Percentiles rank a stretch among this genome's conserved stretches.
phyloP scores from a whole-genome alignment of 768 basidiomycete species.

The Boletus coccyginus region DNA sequence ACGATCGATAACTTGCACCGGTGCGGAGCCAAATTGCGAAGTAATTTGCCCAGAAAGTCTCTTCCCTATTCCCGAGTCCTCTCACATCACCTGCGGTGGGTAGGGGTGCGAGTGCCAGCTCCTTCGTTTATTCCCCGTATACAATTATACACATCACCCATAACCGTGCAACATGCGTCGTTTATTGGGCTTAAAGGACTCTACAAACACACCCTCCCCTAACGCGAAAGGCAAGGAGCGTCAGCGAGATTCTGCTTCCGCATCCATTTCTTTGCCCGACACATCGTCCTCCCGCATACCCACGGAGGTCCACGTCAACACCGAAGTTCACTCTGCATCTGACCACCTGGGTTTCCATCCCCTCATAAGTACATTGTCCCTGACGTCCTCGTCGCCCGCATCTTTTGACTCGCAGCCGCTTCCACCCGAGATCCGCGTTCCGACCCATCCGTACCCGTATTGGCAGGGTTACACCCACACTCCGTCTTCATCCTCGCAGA shows the following conservation, averaged over 20 bases:
- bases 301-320: constrained; percentile 29
- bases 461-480: constrained; percentile 33
- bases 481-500: constrained; percentile 27
- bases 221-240: constrained; percentile 27
- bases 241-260: constrained; percentile 10
- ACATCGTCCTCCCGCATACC: neutral
- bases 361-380: constrained; percentile 18
- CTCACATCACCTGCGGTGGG: constrained; percentile 19
- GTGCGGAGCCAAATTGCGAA: neutral
- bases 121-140: constrained; percentile 16
- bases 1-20: constrained; percentile 8
- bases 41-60: constrained; percentile 8
- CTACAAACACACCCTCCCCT: constrained; percentile 7
- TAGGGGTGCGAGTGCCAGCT: constrained; percentile 1
- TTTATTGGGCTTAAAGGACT: constrained; percentile 28
- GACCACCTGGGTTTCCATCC: constrained; percentile 17
- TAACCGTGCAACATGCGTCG: constrained; percentile 29
- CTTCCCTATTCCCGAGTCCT: constrained; percentile 8
- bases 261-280: constrained; percentile 5
- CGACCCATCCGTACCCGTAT: constrained; percentile 33
- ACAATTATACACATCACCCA: constrained; percentile 9
- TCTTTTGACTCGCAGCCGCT: constrained; percentile 20
- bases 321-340: constrained; percentile 26
- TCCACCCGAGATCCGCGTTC: constrained; percentile 33
- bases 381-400: constrained; percentile 18